A percentile compares a stretch with the other conserved stretches of the same genome.
phyloP scores from a whole-genome alignment of 441 rosid genomes.

The Gossypium schwendimanii region DNA sequence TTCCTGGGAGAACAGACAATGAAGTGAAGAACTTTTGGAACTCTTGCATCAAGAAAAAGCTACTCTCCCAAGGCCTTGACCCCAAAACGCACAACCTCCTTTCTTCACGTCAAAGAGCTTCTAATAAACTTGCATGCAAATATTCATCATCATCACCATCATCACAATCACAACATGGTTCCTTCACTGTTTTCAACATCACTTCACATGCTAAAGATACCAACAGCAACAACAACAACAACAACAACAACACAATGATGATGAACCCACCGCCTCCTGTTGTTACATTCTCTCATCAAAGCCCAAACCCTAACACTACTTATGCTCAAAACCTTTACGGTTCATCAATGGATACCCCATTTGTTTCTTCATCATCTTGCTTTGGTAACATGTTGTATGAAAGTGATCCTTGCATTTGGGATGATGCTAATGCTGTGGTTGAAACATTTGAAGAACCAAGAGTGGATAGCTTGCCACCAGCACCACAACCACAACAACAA shows the following conservation, averaged over 20 bases:
- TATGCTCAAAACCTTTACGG: constrained; percentile 18
- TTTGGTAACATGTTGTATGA: constrained; percentile 25
- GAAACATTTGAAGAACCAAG: constrained; percentile 10
- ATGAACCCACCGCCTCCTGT: constrained; percentile 26
- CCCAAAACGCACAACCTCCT: constrained; percentile 59
- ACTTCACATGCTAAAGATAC: constrained; percentile 9
- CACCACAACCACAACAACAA: not conserved
- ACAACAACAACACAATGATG: not conserved
- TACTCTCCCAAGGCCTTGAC: constrained; percentile 35
- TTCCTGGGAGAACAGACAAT: constrained; percentile 70
- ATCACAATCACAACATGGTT: constrained; percentile 14
- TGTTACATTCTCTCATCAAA: constrained; percentile 22
- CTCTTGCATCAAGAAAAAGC: constrained; percentile 29
- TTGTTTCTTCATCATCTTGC: constrained; percentile 14
- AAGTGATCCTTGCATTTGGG: constrained; percentile 24
- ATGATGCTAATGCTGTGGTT: constrained; percentile 2
- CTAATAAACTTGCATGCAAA: constrained; percentile 15
- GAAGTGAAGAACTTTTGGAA: constrained; percentile 78
- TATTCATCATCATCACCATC: not conserved
- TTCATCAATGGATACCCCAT: constrained; percentile 13
- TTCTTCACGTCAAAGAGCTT: constrained; percentile 41
- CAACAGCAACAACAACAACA: not conserved
- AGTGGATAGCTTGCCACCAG: constrained; percentile 16
- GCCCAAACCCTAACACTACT: constrained; percentile 25
- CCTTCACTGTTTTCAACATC: constrained; percentile 19